Evolutionary conservation across 106 monocot genomes (phyloP).

Genomic region (Phalaenopsis aphrodite): DNA sequence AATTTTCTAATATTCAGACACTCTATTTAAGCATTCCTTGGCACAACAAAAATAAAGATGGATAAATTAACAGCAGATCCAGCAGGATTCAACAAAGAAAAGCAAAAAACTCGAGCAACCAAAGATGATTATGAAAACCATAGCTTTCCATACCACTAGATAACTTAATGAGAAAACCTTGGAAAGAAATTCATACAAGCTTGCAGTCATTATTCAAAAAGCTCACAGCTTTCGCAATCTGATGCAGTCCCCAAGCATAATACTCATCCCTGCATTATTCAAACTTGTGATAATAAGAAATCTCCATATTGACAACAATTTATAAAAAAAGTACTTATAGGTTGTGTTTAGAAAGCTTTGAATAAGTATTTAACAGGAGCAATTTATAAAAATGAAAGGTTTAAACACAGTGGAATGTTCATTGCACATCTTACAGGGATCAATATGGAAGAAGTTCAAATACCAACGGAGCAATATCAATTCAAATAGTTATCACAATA

Average conservation of each 20-base stretch:
- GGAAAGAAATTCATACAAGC: constrained; percentile 46
- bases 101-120: neutral
- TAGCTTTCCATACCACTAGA: neutral
- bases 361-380: neutral
- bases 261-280: constrained; percentile 78
- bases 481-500: neutral
- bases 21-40: neutral
- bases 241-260: constrained; percentile 98
- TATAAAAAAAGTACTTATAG: neutral
- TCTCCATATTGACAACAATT: neutral
- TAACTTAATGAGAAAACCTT: neutral
- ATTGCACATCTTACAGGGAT: neutral
- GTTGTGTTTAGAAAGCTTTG: neutral
- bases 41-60: neutral
- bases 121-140: neutral
- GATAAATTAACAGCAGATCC: neutral
- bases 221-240: constrained; percentile 98
- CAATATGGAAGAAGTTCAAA: neutral
- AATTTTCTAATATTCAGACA: neutral
- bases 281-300: neutral
- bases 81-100: neutral
- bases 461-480: neutral
- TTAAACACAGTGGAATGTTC: neutral
- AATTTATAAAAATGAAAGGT: neutral
- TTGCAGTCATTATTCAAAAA: constrained; percentile 99